Base-by-base conservation (phyloP, 768 basidiomycete genomes). In the Tylopilus felleus region DNA sequence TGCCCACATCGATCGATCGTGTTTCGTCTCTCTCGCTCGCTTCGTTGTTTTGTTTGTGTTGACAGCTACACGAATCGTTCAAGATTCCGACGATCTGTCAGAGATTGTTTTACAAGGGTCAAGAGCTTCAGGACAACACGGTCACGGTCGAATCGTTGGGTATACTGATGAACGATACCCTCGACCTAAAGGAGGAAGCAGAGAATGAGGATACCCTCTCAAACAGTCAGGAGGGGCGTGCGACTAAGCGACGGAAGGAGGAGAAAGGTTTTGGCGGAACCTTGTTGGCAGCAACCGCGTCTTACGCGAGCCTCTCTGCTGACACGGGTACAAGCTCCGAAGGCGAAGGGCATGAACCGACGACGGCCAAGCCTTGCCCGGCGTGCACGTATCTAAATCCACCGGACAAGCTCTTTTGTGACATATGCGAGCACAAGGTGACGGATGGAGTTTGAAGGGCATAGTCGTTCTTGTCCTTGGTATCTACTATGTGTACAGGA, bases 251-350 rank as follows among this genome's bases (percentile, higher is more conserved):
- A 61, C 73, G 74, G 53, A 74, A 76, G 52, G 77, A 80, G 45
- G 86, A 88, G 70, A 76, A 74, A 58, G 90, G 85, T 3, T 92
- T 92, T 65, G 79, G 79, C 48, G 89, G 90, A 23, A 92, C 90
- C 22, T 66, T 90, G 41, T 76, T 91, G 29, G 80, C 81, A 42
- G 75, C 79, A 59, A 65, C 67, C 48, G 49, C 67, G 48, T 55
- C 56, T 58, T 59, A 68, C 52, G 65, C 67, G 44, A 64, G 52
- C 57, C 55, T 70, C n/a, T 56, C 63, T 42, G 63, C 60, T 51
- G 68, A 70, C 57, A 65, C 70, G 21, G 60, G 60, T 41, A 71
- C 70, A 58, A 70, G 69, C 22, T 70, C 73, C 46, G 71, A 76
- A 56, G 64, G 60, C 40, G 61, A 64, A 58, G 61, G 59, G 57